Evolutionary conservation across 2,329 filamentous ascomycete genomes (phyloP), one percentile per base, ranked within the genome.

Genomic region (Pseudopyrenochaeta lycopersici): DNA sequence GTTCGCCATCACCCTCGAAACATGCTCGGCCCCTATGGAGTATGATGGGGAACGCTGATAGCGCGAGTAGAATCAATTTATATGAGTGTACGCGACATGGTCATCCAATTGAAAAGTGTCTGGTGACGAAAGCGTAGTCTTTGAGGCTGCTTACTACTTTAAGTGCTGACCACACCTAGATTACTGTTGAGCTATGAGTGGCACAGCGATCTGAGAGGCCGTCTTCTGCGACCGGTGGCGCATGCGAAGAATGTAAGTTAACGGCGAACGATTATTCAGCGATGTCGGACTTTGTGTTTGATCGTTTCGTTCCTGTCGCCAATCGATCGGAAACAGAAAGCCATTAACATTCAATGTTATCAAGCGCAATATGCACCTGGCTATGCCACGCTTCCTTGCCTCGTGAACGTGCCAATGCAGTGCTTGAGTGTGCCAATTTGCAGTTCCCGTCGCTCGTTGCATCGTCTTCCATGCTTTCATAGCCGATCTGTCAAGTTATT

Each of bases 81-180:
- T 52, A 42, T 59, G 55, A 63, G 53, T 41, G 50, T 46, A 56
- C 49, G 48, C 59, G 51, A 64, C 29, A 27, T 48, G 47, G 46
- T 56, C 58, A 27, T 46, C 46, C 46, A 36, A 49, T 52, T 33
- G 48, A 38, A 41, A 21, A 36, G 3, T 42, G 32, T 38, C 21
- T 49, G 9, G 41, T 54, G 46, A 48, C 36, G 42, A 52, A 45
- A 51, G 32, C 42, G 40, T 49, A 15, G 44, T 47, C 40, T 51
- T 39, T 46, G 35, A 56, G 54, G 43, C 54, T 52, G 66, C 65
- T 65, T 56, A 62, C 51, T 63, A 50, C 55, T 56, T 59, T 58
- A 44, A 61, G 57, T 67, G 62, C 63, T 66, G 63, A 67, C 63
- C 41, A 52, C 64, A 63, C 58, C 54, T 54, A 60, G 58, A 58